phyloP scores from a whole-genome alignment of 177 flowering plant genomes.

The Vitis hybrid region DNA sequence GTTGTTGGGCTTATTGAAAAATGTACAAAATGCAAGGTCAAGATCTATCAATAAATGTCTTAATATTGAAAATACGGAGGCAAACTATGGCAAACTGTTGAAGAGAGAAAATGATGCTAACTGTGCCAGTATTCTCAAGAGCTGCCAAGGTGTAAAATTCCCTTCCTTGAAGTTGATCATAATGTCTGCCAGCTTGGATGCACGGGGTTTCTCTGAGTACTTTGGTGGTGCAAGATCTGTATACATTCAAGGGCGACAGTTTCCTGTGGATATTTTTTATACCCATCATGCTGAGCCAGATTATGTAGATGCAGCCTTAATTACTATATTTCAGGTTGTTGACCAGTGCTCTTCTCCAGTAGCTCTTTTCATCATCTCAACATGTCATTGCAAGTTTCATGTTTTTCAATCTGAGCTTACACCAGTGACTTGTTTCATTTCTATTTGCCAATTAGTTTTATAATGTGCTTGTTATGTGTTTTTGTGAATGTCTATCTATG shows the following conservation, averaged over 20 bases:
- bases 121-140: conserved; percentile 26
- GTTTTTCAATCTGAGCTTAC: not conserved
- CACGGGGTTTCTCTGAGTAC: conserved; percentile 79
- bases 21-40: conserved; percentile 66
- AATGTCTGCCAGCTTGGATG: conserved; percentile 98
- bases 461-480: not conserved
- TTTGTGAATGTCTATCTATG: not conserved
- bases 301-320: conserved; percentile 84
- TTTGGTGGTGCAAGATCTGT: conserved; percentile 87
- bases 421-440: not conserved
- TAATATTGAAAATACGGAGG: conserved; percentile 20
- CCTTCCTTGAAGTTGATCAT: conserved; percentile 77
- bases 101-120: conserved; percentile 32
- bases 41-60: conserved; percentile 17
- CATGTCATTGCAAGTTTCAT: conserved; percentile 1
- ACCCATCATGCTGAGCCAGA: conserved; percentile 64
- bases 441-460: not conserved
- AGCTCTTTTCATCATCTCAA: not conserved
- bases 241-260: conserved; percentile 83
- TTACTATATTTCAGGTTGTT: conserved; percentile 87
- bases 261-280: conserved; percentile 81
- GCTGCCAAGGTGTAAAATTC: conserved; percentile 37
- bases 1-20: conserved; percentile 78
- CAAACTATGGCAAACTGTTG: conserved; percentile 21
- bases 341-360: not conserved